Evolutionary conservation across 192 early-diverging fungal genomes (phyloP).

Genomic region (Backusella tarrabulga): DNA sequence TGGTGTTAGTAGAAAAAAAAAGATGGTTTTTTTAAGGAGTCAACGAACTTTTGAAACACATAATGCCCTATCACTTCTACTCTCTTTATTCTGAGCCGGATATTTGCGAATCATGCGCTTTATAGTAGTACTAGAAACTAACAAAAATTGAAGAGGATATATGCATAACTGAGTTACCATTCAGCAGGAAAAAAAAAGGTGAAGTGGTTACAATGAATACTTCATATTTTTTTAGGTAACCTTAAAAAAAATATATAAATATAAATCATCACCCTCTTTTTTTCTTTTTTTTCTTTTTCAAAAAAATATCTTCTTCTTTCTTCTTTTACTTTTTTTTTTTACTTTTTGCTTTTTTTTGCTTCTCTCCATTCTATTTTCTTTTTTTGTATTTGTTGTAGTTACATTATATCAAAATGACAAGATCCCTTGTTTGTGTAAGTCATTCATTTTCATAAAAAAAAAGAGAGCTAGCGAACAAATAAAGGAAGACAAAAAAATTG

Average conservation of each 20-base stretch:
- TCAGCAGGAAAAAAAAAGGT: background rate
- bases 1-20: background rate
- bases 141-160: background rate
- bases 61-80: no score
- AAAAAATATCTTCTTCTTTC: background rate
- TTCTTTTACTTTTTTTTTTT: conserved; percentile 8
- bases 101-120: background rate
- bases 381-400: background rate
- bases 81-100: background rate
- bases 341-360: background rate
- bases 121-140: background rate
- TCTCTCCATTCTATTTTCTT: background rate
- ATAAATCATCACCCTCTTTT: background rate
- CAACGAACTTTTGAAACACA: no score
- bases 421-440: conserved; percentile 1
- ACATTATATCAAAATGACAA: background rate
- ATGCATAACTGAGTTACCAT: background rate
- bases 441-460: background rate
- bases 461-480: background rate
- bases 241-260: background rate
- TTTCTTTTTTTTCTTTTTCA: background rate
- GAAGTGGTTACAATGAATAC: background rate
- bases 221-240: background rate
- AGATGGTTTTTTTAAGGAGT: background rate
- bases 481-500: background rate